These are phyloP conservation scores for Neoboletus brunneissimus DNA, from an alignment of 768 basidiomycete genomes.

Conservation along the genomic window DNA sequence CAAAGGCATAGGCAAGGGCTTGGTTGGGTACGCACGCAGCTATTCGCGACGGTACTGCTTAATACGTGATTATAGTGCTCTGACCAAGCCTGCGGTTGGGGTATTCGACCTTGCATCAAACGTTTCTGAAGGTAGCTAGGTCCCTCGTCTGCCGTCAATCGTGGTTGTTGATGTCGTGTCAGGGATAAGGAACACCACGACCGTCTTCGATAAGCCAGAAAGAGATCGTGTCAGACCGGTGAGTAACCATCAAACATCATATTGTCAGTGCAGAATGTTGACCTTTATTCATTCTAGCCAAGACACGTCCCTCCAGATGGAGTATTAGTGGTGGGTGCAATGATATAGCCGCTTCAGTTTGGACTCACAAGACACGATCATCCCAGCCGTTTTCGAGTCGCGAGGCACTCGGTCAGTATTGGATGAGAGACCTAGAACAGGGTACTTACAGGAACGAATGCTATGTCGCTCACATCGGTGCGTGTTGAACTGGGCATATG, in stretches of 20 bases:
- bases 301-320: slow-evolving; percentile 85
- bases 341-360: background rate
- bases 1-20: slow-evolving; percentile 94
- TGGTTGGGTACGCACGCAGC: slow-evolving; percentile 69
- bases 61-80: slow-evolving; percentile 48
- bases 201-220: slow-evolving; percentile 91
- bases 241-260: slow-evolving; percentile 25
- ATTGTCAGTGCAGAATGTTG: slow-evolving; percentile 1
- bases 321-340: slow-evolving; percentile 68
- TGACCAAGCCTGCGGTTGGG: slow-evolving; percentile 96
- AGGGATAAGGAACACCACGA: slow-evolving; percentile 98
- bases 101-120: slow-evolving; percentile 96
- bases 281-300: slow-evolving; percentile 47
- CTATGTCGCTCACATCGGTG: slow-evolving; percentile 92
- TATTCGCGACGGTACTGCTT: background rate
- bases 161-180: slow-evolving; percentile 6
- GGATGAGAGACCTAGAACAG: slow-evolving; percentile 93
- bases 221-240: slow-evolving; percentile 84
- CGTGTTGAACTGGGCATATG: slow-evolving; percentile 23
- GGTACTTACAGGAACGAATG: slow-evolving; percentile 80
- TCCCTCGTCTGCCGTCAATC: background rate
- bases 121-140: slow-evolving; percentile 73
- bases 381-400: slow-evolving; percentile 81
- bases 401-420: slow-evolving; percentile 92
- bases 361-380: background rate